Conservation (phyloP, 768 basidiomycete genomes). For the Epithele typhae region DNA sequence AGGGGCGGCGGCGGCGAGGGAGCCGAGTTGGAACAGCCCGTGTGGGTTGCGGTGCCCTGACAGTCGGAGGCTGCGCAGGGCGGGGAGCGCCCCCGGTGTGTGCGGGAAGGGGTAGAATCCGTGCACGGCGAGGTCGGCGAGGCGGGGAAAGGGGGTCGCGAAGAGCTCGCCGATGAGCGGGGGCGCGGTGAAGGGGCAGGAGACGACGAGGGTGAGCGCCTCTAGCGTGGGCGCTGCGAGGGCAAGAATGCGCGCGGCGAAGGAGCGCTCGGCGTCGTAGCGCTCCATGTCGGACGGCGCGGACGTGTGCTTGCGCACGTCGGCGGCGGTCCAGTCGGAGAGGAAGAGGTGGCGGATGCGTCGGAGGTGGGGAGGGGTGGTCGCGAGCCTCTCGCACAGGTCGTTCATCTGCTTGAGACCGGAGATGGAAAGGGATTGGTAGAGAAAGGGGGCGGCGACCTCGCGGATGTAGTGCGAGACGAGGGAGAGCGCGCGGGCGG, state of each 20-base stretch:
- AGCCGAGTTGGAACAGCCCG: conserved; percentile 38
- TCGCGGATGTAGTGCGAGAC: conserved; percentile 27
- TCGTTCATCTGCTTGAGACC: conserved; percentile 22
- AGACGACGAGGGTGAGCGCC: conserved; percentile 34
- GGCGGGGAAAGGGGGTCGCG: conserved; percentile 35
- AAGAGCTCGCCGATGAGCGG: conserved; percentile 39
- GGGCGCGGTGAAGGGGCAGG: conserved; percentile 33
- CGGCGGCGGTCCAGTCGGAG: conserved; percentile 27
- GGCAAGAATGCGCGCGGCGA: conserved; percentile 32
- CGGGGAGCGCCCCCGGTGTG: conserved; percentile 27
- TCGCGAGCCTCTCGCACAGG: conserved; percentile 25
- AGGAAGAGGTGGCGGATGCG: conserved; percentile 43
- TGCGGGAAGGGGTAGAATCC: conserved; percentile 51
- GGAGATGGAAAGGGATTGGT: conserved; percentile 25
- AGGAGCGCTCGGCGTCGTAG: conserved; percentile 11
- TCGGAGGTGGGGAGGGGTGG: conserved; percentile 32
- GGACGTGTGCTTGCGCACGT: conserved; percentile 8
- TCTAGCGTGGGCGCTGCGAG: conserved; percentile 38
- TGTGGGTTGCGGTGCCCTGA: conserved; percentile 48
- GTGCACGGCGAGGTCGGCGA: conserved; percentile 38
- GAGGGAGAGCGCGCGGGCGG: conserved; percentile 25
- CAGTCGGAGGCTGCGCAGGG: conserved; percentile 39
- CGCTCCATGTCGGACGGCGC: conserved; percentile 9
- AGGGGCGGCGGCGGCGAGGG: conserved; percentile 37
- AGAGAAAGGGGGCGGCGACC: conserved; percentile 22